Percentiles rank a stretch among this genome's conserved stretches.
Conservation (phyloP, 73 alveolate genomes). For the Paramecium biaurelia region DNA sequence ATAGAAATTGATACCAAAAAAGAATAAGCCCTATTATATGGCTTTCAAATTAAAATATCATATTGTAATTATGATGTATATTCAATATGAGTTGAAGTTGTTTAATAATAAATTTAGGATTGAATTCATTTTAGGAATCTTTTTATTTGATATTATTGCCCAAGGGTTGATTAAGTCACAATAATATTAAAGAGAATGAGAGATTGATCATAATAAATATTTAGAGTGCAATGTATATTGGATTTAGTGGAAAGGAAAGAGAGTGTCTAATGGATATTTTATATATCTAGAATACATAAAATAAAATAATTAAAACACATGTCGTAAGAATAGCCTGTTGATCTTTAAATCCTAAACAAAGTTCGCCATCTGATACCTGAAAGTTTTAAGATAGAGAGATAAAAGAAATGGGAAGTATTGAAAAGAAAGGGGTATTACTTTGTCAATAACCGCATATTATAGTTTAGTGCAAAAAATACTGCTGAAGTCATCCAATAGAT, state of each 20-base stretch:
- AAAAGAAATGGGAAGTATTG: constrained; percentile 7
- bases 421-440: constrained; percentile 10
- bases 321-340: background rate
- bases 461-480: background rate
- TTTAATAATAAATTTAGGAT: background rate
- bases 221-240: background rate
- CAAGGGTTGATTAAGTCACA: background rate
- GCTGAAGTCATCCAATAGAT: constrained; percentile 27
- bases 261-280: background rate
- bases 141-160: background rate
- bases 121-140: background rate
- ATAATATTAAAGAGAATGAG: background rate
- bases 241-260: background rate
- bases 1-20: background rate
- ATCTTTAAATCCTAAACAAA: background rate
- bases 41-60: background rate
- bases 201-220: background rate
- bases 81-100: background rate
- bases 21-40: background rate
- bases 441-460: background rate
- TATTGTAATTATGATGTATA: background rate
- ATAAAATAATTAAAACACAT: background rate
- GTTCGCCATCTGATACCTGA: background rate
- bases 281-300: background rate
- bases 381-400: background rate